Base-by-base conservation (phyloP, 768 basidiomycete genomes). In the Panus rudis region DNA sequence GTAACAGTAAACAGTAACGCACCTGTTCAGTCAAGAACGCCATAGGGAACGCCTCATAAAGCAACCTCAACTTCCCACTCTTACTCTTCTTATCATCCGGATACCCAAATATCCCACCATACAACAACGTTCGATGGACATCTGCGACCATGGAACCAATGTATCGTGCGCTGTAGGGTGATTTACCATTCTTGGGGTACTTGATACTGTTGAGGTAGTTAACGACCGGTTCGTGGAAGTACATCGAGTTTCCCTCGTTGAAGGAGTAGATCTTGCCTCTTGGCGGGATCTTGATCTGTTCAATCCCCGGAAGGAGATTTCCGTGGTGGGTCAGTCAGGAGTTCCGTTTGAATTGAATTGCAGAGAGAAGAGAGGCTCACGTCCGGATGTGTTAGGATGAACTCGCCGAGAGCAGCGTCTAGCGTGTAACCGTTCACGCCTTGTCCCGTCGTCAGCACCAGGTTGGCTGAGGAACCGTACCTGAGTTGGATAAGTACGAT, bases 61-160 rank as follows among this genome's bases (percentile, higher is more conserved):
- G 69, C 59, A 98, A 67, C 57, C 96, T 76, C 54, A 99, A 72
- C 68, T 99, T 99, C 37, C 96, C 94, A 44, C 67, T 83, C 74
- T 94, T 96, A 67, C 79, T 88, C 77, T 98, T 98, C 77, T 90
- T 96, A 68, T 99, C 96, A 57, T 83, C 82, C 6, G 96, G 96
- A 63, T 99, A 99, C 7, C 92, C 94, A 56, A 99, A 99, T 57
- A 99, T 98, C 32, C 96, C 96, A 19, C 96, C 96, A 58, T 99
- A 99, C 3, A 99, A 72, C 24, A 99, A 68, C 5, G 94, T 99
- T 53, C 94, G 76, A 66, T 96, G 92, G 20, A 97, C 94, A 64
- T 99, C 94, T 40, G 94, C 93, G 26, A 98, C 96, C 96, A 99
- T 99, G 48, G 91, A 93, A 21, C 96, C 96, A 60, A 98, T 96